Base-by-base conservation (phyloP, 768 basidiomycete species). In the Trametes cinnabarina region DNA sequence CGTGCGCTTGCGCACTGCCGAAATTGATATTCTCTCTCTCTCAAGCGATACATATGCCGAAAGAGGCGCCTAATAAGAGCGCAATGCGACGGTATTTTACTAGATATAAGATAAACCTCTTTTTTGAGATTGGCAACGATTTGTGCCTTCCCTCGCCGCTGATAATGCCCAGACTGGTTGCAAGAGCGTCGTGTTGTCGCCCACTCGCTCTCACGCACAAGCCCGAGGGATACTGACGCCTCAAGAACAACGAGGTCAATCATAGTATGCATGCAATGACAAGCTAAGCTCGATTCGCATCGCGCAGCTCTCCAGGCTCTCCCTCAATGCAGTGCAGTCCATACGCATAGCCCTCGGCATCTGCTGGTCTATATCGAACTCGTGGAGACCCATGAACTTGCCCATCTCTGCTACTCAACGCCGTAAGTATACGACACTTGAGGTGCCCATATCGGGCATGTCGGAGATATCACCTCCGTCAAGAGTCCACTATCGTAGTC, bases 341-440 rank as follows among this genome's bases (percentile, higher is more conserved):
- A n/a, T 15, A 39, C 37, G 37, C 37, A 12, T 32, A 6, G 12
- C 46, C 46, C 52, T 54, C 32, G 52, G 52, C 52, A 54, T 32
- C 30, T 15, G 5, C 41, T 43, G 22, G n/a, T 15, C 44, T 14
- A 15, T 44, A 22, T 46, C 6, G 17, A 37, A 43, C 37, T 40
- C 8, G 39, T 41, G 19, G n/a, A 12, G 12, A 7, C 51, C 51
- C 3, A 15, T 20, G 37, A 40, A 20, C 55, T 40, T 32, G 26
- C 14, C 55, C 44, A 20, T 42, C 42, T 37, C n/a, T n/a, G 39
- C 39, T 4, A 42, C 47, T 56, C 37, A 42, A 49, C 55, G 55
- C 39, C 39, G 28, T 19, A n/a, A n/a, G n/a, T n/a, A n/a, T n/a
- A 41, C 35, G n/a, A 32, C 22, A 34, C 20, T 2, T 20, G n/a